Evolutionary conservation across 2,329 filamentous ascomycete genomes (phyloP).

Genomic region (Sordariomycetes sp.): DNA sequence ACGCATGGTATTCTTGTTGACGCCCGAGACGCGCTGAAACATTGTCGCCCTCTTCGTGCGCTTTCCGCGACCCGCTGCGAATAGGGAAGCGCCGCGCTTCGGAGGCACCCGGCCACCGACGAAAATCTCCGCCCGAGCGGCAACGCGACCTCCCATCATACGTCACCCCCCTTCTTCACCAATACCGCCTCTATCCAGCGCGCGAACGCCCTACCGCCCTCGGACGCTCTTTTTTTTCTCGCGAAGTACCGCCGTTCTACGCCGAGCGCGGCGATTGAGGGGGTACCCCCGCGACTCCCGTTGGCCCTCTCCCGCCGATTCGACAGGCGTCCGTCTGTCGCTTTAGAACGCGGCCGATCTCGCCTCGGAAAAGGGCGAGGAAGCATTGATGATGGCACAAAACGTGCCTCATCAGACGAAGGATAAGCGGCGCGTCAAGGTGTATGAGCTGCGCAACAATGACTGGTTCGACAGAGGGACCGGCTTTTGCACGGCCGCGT

Average conservation of each 20-base stretch:
- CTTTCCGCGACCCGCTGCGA: background rate
- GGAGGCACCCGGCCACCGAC: background rate
- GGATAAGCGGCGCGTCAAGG: slow-evolving; percentile 78
- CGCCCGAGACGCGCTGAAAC: slow-evolving; percentile 11
- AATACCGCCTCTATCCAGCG: slow-evolving; percentile 16
- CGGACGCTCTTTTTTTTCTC: slow-evolving; percentile 9
- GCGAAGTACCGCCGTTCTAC: slow-evolving; percentile 43
- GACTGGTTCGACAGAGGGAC: slow-evolving; percentile 99
- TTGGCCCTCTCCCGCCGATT: background rate
- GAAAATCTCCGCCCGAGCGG: slow-evolving; percentile 2
- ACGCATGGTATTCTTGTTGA: slow-evolving; percentile 15
- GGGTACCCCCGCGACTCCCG: background rate
- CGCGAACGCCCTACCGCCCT: slow-evolving; percentile 14
- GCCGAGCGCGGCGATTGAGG: slow-evolving; percentile 13
- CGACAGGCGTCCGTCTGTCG: background rate
- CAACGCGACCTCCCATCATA: slow-evolving; percentile 3
- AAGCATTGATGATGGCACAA: slow-evolving; percentile 60
- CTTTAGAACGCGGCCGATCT: background rate
- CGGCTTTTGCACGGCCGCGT: slow-evolving; percentile 78
- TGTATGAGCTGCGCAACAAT: slow-evolving; percentile 96
- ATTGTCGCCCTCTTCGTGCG: background rate
- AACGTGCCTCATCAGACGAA: slow-evolving; percentile 54
- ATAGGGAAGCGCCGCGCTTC: background rate
- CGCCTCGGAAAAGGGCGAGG: slow-evolving; percentile 35
- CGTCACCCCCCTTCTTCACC: slow-evolving; percentile 4